These are phyloP conservation scores for Closterium sp. DNA, from an alignment of 139 green algal genomes.

Conservation along the genomic window DNA sequence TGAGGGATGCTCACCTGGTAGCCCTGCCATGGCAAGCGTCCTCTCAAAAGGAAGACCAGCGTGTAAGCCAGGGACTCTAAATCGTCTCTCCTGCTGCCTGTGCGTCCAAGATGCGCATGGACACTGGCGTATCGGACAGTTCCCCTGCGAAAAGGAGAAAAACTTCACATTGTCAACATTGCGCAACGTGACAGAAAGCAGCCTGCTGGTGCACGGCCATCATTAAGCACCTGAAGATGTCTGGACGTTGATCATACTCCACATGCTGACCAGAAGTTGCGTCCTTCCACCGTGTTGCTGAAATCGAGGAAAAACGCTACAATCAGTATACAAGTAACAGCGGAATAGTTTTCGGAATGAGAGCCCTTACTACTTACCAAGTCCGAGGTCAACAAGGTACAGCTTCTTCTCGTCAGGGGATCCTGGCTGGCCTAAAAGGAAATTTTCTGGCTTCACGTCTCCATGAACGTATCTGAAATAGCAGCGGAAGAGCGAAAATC, in stretches of 20 bases:
- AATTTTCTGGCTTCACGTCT: constrained; percentile 99
- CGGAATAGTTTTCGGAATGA: not conserved
- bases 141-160: constrained; percentile 57
- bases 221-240: constrained; percentile 81
- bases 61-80: constrained; percentile 98
- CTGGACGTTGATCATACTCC: constrained; percentile 98
- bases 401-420: constrained; percentile 88
- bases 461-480: constrained; percentile 89
- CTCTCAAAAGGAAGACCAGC: constrained; percentile 95
- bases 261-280: constrained; percentile 85
- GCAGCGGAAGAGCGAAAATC: not conserved
- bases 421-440: constrained; percentile 84
- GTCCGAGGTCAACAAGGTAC: constrained; percentile 94
- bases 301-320: not conserved
- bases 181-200: not conserved
- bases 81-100: constrained; percentile 89
- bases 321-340: not conserved
- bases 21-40: constrained; percentile 87
- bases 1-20: constrained; percentile 70
- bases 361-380: constrained; percentile 61
- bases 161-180: not conserved
- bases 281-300: constrained; percentile 88
- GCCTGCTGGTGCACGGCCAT: not conserved
- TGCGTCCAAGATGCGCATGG: constrained; percentile 95
- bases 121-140: constrained; percentile 97